Base-by-base conservation (phyloP, 441 rosid species). In the Melastoma candidum region DNA sequence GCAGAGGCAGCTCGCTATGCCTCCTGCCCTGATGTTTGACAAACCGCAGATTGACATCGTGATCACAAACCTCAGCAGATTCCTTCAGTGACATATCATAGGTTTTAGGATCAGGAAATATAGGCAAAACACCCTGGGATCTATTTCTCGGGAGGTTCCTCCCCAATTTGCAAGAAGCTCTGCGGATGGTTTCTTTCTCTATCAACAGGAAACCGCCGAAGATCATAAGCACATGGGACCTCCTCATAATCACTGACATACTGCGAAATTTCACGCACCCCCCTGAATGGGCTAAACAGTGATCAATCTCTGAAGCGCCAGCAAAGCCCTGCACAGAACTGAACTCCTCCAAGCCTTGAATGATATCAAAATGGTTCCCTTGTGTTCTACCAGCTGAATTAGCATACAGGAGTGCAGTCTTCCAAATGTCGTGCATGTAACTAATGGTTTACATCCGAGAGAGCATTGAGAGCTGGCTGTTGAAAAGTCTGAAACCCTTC, bases 91-190 rank as follows among this genome's bases (percentile, higher is more conserved):
- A 43, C 44, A 29, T 72, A 52, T 51, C 59, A 46, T 73, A 71
- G 12, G 74, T 68, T 58, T 74, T 62, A 14, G 72, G 69, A 77
- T 70, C 78, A 25, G 96, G 95, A 71, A 84, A 85, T 17, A 79
- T 68, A 51, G 89, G 95, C 66, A 92, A 17, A 67, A 97, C 98
- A 93, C 64, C 67, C 57, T 1, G 98, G 97, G 58, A 93, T 84
- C 56, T 84, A 90, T 47, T 80, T 80, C 51, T 60, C 70, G 46
- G 86, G 87, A 67, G 89, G 82, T 72, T 78, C 87, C 59, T 32
- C 76, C 48, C 87, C 88, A 64, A 66, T 63, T 62, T 63, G 77
- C 48, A 29, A 56, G 69, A 86, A 84, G 59, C 83, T 84, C 25
- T 72, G 72, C 17, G 63, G 62, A 26, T 54, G 74, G 55, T 77